Evolutionary conservation across 306 rosid species (phyloP), one percentile per base, ranked within the genome.

Genomic region (Cucurbita argyrosperma): DNA sequence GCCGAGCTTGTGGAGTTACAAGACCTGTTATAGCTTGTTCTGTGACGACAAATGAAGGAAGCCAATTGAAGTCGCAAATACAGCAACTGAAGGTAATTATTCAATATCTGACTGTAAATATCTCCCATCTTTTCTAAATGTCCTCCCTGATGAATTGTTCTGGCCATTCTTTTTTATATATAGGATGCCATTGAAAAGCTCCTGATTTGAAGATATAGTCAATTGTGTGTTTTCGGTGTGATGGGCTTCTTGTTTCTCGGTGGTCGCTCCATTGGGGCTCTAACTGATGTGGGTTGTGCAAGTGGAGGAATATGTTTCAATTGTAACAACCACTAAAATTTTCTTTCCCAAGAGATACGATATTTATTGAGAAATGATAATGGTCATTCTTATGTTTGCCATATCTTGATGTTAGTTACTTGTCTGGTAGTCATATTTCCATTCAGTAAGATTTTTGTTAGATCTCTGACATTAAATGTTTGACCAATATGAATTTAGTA

Each of bases 131-230:
- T 63, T 40, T 40, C 35, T 19, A 18, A 19, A 10, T 66, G 3
- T 14, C 1, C 8, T 12, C 10, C 14, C 4, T 4, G 7, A 63
- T 69, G 3, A 43, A 63, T n/a, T 37, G 61, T 85, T 72, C 55
- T 80, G 56, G 23, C 30, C 35, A 5, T 39, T 77, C 39, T 9
- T 4, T 40, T 47, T 54, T 72, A 64, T 73, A 66, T 83, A 78
- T 86, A 90, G 98, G 92, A 94, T 80, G 97, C 98, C 14, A 94
- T 90, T 76, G 98, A 94, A 85, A 94, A 94, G 86, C 90, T 94
- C 70, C 80, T 90, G 67, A 90, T 94, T 74, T 94, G 85, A 89
- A 69, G 56, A 13, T 18, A 5, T 51, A 39, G 63, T 14, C 11
- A 40, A 10, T 52, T 43, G 8, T 43, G 8, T 67, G 78, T 51